These are phyloP conservation scores for Nemania diffusa DNA, from an alignment of 2,329 filamentous ascomycete genomes.

Conservation along the genomic window DNA sequence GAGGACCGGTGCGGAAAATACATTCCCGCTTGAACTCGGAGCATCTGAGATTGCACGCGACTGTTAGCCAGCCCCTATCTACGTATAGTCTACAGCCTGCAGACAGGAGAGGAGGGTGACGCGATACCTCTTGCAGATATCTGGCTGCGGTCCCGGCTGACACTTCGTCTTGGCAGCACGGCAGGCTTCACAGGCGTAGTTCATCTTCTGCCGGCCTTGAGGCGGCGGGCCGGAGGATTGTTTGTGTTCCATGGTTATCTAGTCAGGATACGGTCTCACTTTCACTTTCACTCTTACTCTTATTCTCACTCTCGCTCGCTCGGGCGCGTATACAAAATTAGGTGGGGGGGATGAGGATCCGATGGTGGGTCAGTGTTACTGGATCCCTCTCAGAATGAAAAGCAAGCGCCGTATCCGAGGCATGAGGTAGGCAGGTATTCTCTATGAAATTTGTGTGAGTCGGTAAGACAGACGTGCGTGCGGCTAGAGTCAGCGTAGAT, in stretches of 20 bases:
- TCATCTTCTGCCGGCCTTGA: slow-evolving; percentile 46
- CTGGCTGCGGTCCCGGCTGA: slow-evolving; percentile 57
- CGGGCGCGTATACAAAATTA: not conserved
- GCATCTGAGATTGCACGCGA: slow-evolving; percentile 53
- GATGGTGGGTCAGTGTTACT: not conserved
- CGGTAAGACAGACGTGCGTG: not conserved
- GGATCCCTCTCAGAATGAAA: not conserved
- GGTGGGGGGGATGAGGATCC: not conserved
- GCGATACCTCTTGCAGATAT: slow-evolving; percentile 62
- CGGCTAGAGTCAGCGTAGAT: not conserved
- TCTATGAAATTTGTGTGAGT: not conserved
- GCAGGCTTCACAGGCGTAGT: slow-evolving; percentile 66
- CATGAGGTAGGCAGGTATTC: not conserved
- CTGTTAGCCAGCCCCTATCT: slow-evolving; percentile 10
- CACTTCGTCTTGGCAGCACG: slow-evolving; percentile 65
- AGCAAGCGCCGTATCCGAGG: not conserved
- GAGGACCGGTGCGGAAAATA: slow-evolving; percentile 60
- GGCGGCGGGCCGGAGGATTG: slow-evolving; percentile 12
- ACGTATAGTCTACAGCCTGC: slow-evolving; percentile 1
- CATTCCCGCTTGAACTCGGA: slow-evolving; percentile 64
- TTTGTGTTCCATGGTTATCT: slow-evolving; percentile 29
- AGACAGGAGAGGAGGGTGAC: not conserved
- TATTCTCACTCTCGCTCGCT: no score
- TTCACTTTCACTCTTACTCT: not conserved
- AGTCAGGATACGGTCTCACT: not conserved